Evolutionary conservation across 176 grass and related monocot genomes (phyloP), one percentile per base, ranked within the genome.

Genomic region (Pontederia crassipes): DNA sequence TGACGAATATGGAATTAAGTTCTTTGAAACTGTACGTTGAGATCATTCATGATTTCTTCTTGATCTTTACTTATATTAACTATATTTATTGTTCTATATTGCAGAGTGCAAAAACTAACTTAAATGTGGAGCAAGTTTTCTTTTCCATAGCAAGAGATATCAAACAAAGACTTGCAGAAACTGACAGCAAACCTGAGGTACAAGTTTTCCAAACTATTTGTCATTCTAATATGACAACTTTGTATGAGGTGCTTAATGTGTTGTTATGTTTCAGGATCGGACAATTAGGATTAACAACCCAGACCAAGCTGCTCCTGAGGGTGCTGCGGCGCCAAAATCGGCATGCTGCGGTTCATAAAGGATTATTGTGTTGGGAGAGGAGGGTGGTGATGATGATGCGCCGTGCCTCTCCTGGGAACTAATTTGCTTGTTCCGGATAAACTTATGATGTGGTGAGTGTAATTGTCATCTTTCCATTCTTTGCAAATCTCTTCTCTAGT

Each of bases 71-170:
- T 28, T 16, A 57, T 52, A 10, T 46, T 56, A 10, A 56, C 0
- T 11, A 20, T 4, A 46, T 11, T 20, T 24, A 35, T 9, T 46
- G 4, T 10, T 24, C 17, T 55, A 6, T 46, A 8, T 69, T 57
- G 28, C 53, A 69, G 66, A 69, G 66, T 69, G 66, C 66, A 17
- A 69, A 57, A 29, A 69, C 66, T 13, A 69, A 69, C 46, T 35
- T 69, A 46, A 69, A 69, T 56, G 66, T 69, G 52, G 66, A 69
- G 53, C 66, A 69, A 16, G 66, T 69, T 32, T 69, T 69, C 66
- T 69, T 69, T 56, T 55, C 66, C 45, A 69, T 69, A 57, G 66
- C 66, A 56, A 57, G 66, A 57, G 66, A 69, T 46, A 69, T 69
- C 16, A 69, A 69, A 29, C 66, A 69, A 57, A 69, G 66, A 55